These are phyloP conservation scores for Boletus rufocinnamomeus DNA, from an alignment of 768 basidiomycete genomes.

Conservation along the genomic window DNA sequence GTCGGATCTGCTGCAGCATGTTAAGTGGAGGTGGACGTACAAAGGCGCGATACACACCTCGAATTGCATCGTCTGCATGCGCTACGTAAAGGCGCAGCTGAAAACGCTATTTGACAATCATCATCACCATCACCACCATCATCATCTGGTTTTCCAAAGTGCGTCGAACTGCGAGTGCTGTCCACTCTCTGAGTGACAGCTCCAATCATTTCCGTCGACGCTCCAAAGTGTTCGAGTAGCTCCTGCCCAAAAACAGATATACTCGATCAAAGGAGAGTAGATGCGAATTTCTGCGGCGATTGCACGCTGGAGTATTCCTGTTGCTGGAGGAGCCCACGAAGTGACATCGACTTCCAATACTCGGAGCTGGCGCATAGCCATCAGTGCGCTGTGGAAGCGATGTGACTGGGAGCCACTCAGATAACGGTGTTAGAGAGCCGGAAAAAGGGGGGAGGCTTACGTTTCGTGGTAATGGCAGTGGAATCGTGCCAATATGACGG, in stretches of 20 bases:
- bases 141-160: slow-evolving; percentile 33
- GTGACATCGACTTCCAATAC: slow-evolving; percentile 41
- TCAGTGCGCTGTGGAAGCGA: slow-evolving; percentile 37
- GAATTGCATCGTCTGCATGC: slow-evolving; percentile 17
- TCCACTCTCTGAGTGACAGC: slow-evolving; percentile 27
- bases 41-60: slow-evolving; percentile 27
- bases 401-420: slow-evolving; percentile 33
- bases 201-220: slow-evolving; percentile 40
- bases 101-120: slow-evolving; percentile 14
- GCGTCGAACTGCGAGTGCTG: slow-evolving; percentile 32
- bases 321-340: slow-evolving; percentile 37
- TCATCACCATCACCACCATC: slow-evolving; percentile 10
- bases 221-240: slow-evolving; percentile 31
- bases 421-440: slow-evolving; percentile 17
- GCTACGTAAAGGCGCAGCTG: slow-evolving; percentile 31
- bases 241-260: slow-evolving; percentile 39
- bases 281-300: slow-evolving; percentile 42
- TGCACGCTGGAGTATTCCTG: slow-evolving; percentile 35
- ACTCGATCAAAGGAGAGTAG: slow-evolving; percentile 39
- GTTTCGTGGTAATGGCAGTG: slow-evolving; percentile 37
- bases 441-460: slow-evolving; percentile 31
- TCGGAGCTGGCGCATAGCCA: slow-evolving; percentile 37
- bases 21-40: slow-evolving; percentile 29
- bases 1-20: slow-evolving; percentile 26
- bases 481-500: slow-evolving; percentile 42